These are phyloP conservation scores for Fraxinus excelsior DNA, from an alignment of 257 asterid genomes.

Conservation along the genomic window DNA sequence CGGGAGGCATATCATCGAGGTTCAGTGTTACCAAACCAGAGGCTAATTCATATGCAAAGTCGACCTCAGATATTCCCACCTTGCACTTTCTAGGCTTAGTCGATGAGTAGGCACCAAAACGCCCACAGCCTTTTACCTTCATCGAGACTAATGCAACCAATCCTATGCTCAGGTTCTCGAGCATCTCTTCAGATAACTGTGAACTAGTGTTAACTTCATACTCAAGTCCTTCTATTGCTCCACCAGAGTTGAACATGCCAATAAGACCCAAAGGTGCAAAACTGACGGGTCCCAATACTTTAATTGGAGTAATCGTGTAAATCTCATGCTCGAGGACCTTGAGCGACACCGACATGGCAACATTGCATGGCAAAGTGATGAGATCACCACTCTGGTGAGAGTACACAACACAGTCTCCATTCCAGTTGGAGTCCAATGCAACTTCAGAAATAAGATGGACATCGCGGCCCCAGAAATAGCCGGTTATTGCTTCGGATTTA, in stretches of 20 bases:
- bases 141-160: slow-evolving; percentile 46
- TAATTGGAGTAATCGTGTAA: slow-evolving; percentile 2
- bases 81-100: slow-evolving; percentile 51
- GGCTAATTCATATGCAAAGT: slow-evolving; percentile 46
- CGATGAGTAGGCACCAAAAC: slow-evolving; percentile 76
- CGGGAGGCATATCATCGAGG: slow-evolving; percentile 66
- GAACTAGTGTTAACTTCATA: not conserved
- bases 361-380: not conserved
- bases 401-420: not conserved
- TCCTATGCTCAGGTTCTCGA: slow-evolving; percentile 38
- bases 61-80: slow-evolving; percentile 41
- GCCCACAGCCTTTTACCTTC: slow-evolving; percentile 72
- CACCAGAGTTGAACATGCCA: slow-evolving; percentile 3
- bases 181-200: not conserved
- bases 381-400: not conserved
- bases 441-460: slow-evolving; percentile 3
- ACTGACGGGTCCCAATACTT: not conserved
- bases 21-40: slow-evolving; percentile 63
- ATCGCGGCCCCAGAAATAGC: not conserved
- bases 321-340: slow-evolving; percentile 1
- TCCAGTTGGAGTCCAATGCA: not conserved
- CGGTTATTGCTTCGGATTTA: not conserved
- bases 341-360: not conserved
- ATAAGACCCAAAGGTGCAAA: slow-evolving; percentile 1
- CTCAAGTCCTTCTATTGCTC: not conserved